Evolutionary conservation across 2,329 filamentous ascomycete genomes (phyloP).

Genomic region (Xylariaceae sp.): DNA sequence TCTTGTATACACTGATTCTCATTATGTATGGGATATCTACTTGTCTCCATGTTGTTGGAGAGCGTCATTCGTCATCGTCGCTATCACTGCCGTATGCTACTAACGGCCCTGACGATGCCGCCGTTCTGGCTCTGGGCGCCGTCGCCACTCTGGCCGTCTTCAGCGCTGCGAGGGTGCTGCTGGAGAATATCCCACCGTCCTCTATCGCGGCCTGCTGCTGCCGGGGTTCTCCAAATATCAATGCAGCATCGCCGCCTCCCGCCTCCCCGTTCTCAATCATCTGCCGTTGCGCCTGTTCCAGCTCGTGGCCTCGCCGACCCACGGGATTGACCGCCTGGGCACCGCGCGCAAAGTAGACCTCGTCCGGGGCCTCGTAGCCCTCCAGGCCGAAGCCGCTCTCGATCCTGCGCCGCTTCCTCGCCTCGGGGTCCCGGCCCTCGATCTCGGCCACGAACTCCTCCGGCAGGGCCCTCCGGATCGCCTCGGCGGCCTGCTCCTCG

Average conservation of each 20-base stretch:
- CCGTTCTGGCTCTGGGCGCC: conserved; percentile 45
- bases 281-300: conserved; percentile 53
- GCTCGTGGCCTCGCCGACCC: conserved; percentile 51
- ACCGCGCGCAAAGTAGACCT: conserved; percentile 83
- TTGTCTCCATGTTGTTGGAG: not conserved
- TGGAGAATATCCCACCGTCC: conserved; percentile 66
- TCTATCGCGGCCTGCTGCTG: conserved; percentile 26
- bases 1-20: too few species aligned
- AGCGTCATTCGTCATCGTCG: conserved; percentile 47
- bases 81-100: conserved; percentile 89
- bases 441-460: conserved; percentile 89
- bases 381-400: conserved; percentile 83
- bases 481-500: conserved; percentile 94
- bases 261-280: conserved; percentile 52
- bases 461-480: conserved; percentile 78
- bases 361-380: conserved; percentile 89
- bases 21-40: too few species aligned
- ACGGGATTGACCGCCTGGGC: conserved; percentile 56
- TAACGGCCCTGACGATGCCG: conserved; percentile 57
- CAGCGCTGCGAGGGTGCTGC: conserved; percentile 72
- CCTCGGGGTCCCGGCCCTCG: conserved; percentile 81
- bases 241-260: conserved; percentile 27
- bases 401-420: conserved; percentile 79
- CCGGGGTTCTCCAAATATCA: conserved; percentile 22
- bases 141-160: conserved; percentile 49